phyloP scores from a whole-genome alignment of 2,329 filamentous ascomycete species.

The Trichothecium sympodiale region DNA sequence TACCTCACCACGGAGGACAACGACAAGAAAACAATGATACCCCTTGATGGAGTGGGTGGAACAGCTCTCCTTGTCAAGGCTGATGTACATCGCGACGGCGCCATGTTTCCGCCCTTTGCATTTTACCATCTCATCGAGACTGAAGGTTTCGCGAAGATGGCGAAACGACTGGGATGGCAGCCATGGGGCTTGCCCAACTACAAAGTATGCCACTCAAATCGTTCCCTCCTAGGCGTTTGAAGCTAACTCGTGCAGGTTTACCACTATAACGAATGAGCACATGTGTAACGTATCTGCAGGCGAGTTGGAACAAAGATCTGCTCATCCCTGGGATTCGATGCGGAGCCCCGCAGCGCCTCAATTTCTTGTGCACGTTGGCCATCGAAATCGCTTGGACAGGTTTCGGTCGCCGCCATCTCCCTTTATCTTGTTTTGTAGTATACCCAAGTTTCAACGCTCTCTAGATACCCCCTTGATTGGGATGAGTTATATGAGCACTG shows the following conservation, averaged over 20 bases:
- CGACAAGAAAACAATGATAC: constrained; percentile 51
- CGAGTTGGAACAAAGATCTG: too few relatives aligned
- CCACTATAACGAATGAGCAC: constrained; percentile 70
- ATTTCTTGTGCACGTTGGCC: too few relatives aligned
- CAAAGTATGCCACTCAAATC: constrained; percentile 50
- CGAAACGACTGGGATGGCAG: constrained; percentile 73
- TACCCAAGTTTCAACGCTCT: too few relatives aligned
- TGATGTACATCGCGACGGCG: constrained; percentile 90
- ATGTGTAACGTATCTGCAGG: too few relatives aligned
- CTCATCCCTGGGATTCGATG: too few relatives aligned
- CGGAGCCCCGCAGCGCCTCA: too few relatives aligned
- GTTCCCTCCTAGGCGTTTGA: neutral
- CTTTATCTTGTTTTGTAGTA: too few relatives aligned
- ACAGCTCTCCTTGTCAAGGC: constrained; percentile 90
- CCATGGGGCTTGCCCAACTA: constrained; percentile 91
- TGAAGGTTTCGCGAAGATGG: constrained; percentile 97
- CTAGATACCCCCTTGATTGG: too few relatives aligned
- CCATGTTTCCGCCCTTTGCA: constrained; percentile 94
- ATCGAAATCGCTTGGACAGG: too few relatives aligned
- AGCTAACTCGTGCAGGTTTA: constrained; percentile 51
- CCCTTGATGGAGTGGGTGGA: constrained; percentile 86
- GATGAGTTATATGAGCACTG: too few relatives aligned
- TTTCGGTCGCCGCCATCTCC: too few relatives aligned
- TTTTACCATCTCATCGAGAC: constrained; percentile 98
- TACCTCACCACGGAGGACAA: constrained; percentile 54